phyloP scores from a whole-genome alignment of 225 moss, liverwort and hornwort species.

The Straminergon stramineum region DNA sequence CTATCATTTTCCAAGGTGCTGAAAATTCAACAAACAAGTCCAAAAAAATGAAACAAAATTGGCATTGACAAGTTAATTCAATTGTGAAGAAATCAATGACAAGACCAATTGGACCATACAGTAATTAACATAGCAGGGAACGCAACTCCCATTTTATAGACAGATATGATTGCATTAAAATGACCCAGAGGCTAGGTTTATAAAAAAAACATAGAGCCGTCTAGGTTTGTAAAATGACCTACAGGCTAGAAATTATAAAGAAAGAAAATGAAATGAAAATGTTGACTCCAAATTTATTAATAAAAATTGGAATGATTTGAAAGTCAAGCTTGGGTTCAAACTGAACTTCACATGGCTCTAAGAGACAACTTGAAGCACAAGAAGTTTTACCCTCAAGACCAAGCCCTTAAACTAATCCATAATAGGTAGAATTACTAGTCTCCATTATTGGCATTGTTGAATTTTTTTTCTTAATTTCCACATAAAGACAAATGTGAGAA shows the following conservation, averaged over 20 bases:
- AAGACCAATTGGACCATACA: neutral
- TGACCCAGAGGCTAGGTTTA: neutral
- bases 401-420: neutral
- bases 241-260: neutral
- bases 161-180: neutral
- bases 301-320: neutral
- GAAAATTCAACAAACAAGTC: neutral
- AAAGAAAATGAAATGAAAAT: too few relatives aligned
- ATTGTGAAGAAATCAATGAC: neutral
- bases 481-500: neutral
- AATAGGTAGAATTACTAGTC: fast-evolving
- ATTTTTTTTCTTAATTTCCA: too few relatives aligned
- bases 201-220: too few relatives aligned
- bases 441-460: fast-evolving
- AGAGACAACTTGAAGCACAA: neutral
- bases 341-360: neutral
- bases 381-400: neutral
- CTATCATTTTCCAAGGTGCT: neutral
- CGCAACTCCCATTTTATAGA: neutral
- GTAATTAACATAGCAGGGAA: too few relatives aligned
- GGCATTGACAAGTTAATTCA: neutral
- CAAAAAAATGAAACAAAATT: neutral
- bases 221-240: neutral
- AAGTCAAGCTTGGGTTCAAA: neutral
- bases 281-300: neutral